These are phyloP conservation scores for Tricholoma furcatifolium DNA, from an alignment of 768 basidiomycete species.

Conservation along the genomic window DNA sequence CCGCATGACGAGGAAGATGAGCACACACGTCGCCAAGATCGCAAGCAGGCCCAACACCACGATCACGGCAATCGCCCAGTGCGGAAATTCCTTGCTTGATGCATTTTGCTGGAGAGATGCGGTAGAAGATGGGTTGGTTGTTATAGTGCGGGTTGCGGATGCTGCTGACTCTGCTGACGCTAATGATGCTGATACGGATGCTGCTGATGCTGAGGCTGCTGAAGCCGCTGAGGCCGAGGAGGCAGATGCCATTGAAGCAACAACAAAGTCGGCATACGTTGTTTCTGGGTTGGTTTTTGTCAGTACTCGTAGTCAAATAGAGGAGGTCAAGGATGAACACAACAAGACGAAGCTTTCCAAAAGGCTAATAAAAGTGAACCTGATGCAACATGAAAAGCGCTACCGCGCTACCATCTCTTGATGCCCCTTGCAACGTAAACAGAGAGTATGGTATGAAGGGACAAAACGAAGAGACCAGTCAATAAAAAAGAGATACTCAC, in stretches of 20 bases:
- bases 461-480: background rate
- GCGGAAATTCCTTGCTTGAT: conserved; percentile 56
- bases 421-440: background rate
- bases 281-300: conserved; percentile 51
- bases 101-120: conserved; percentile 47
- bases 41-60: conserved; percentile 85
- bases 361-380: too few species aligned
- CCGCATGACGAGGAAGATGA: conserved; percentile 73
- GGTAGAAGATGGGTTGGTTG: conserved; percentile 16
- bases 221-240: conserved; percentile 35
- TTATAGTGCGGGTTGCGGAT: conserved; percentile 7
- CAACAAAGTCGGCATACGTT: conserved; percentile 68
- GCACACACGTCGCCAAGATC: conserved; percentile 64
- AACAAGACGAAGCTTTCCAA: background rate
- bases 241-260: conserved; percentile 48
- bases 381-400: too few species aligned
- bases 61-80: conserved; percentile 92
- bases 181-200: conserved; percentile 40
- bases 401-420: too few species aligned
- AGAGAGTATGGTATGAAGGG: background rate
- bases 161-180: conserved; percentile 25
- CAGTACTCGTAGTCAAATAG: background rate
- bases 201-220: conserved; percentile 41
- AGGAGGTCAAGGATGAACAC: background rate
- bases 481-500: conserved; percentile 48